These are phyloP conservation scores for Drosera capensis DNA, from an alignment of 148 eudicot species.

Conservation along the genomic window DNA sequence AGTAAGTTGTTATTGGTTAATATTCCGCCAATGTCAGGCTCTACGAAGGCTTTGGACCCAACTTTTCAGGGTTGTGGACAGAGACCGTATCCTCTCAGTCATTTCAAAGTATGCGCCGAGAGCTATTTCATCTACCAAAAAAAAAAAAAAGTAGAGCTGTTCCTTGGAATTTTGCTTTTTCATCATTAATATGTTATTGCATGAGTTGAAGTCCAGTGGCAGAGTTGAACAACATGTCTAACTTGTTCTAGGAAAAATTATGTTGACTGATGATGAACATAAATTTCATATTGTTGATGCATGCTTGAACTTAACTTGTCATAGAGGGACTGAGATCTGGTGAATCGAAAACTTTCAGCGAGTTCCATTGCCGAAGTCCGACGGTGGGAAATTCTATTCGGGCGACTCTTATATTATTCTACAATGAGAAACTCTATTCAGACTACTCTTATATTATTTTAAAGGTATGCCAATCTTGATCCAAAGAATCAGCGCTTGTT, in stretches of 20 bases:
- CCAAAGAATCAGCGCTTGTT: no score
- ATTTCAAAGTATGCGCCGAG: not conserved
- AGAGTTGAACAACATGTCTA: not conserved
- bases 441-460: conserved; percentile 59
- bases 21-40: conserved; percentile 40
- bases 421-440: conserved; percentile 72
- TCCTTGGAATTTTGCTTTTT: not conserved
- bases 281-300: not conserved
- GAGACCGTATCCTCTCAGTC: conserved; percentile 84
- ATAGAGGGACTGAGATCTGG: conserved; percentile 94
- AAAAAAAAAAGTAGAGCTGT: not conserved
- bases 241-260: not conserved
- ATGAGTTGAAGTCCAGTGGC: not conserved
- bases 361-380: conserved; percentile 84
- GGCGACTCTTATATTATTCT: conserved; percentile 91
- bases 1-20: no score
- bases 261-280: not conserved
- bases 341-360: conserved; percentile 90
- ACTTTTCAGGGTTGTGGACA: conserved; percentile 90
- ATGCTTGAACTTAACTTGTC: conserved; percentile 38
- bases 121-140: not conserved
- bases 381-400: conserved; percentile 76
- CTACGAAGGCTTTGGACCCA: conserved; percentile 80
- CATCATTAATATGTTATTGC: not conserved
- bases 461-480: conserved; percentile 10